These are phyloP conservation scores for Rhizopus microsporus DNA, from an alignment of 371 early-diverging fungal genomes.

Conservation along the genomic window DNA sequence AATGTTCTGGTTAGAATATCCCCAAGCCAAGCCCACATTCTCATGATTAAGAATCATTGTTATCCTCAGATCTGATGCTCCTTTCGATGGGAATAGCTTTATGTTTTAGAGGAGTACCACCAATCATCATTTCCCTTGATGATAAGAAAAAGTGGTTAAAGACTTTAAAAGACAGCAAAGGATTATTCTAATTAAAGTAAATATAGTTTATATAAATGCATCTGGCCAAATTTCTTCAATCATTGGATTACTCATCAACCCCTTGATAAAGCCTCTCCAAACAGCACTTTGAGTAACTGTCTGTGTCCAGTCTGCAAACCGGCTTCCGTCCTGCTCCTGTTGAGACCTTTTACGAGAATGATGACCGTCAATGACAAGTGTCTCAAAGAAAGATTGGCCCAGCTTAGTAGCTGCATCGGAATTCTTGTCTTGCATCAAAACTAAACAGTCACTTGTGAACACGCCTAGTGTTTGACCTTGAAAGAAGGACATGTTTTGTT, in stretches of 20 bases:
- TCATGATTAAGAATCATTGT: no score
- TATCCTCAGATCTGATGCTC: no score
- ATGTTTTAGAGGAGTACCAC: no score
- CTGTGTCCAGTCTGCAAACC: slow-evolving; percentile 36
- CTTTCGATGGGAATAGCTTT: no score
- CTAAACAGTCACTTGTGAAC: slow-evolving; percentile 48
- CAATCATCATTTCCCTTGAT: no score
- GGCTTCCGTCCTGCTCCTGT: slow-evolving; percentile 15
- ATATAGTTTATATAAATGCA: slow-evolving; percentile 30
- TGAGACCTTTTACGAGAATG: slow-evolving; percentile 13
- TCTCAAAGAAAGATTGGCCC: slow-evolving; percentile 34
- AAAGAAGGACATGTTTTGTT: slow-evolving; percentile 41
- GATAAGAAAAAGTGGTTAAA: no score
- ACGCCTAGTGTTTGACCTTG: slow-evolving; percentile 58
- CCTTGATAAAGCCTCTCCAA: slow-evolving; percentile 53
- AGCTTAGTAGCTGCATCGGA: slow-evolving; percentile 21
- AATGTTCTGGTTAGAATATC: no score
- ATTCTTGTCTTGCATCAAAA: slow-evolving; percentile 36
- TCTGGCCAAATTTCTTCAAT: slow-evolving; percentile 51
- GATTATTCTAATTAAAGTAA: not conserved
- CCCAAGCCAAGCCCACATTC: no score
- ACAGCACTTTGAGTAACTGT: slow-evolving; percentile 37
- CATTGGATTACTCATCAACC: slow-evolving; percentile 50
- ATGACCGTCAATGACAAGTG: slow-evolving; percentile 32
- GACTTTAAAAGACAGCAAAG: no score